Evolutionary conservation across 2,329 filamentous ascomycete genomes (phyloP).

Genomic region (Cryphonectria radicalis): DNA sequence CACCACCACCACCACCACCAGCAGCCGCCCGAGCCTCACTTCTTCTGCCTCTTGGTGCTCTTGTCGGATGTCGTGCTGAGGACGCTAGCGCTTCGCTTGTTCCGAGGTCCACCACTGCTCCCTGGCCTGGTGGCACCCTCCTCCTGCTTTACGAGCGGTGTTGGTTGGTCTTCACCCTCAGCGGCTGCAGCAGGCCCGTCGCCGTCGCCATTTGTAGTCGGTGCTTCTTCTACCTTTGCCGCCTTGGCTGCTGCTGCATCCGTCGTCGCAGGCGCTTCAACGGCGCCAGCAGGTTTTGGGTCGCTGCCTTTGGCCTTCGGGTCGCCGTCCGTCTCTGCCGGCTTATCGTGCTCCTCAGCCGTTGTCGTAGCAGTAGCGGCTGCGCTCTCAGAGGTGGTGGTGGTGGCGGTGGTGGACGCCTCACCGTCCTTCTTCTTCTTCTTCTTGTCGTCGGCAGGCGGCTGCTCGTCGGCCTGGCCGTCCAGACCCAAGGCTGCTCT

Average conservation of each 20-base stretch:
- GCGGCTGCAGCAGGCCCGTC: constrained; percentile 8
- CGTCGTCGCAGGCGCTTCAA: constrained; percentile 3
- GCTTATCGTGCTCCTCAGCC: constrained; percentile 15
- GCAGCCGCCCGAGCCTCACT: constrained; percentile 41
- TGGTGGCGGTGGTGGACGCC: constrained; percentile 17
- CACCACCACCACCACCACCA: neutral
- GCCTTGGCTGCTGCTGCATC: constrained; percentile 15
- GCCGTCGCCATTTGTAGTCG: constrained; percentile 11
- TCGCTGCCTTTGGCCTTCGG: constrained; percentile 29
- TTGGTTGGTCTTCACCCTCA: constrained; percentile 25
- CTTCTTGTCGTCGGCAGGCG: constrained; percentile 21
- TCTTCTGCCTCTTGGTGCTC: constrained; percentile 62
- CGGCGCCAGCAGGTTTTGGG: constrained; percentile 17
- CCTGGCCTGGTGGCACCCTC: constrained; percentile 38
- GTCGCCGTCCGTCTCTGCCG: constrained; percentile 17
- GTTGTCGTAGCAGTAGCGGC: neutral
- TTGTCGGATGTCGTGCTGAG: constrained; percentile 72
- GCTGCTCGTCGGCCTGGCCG: constrained; percentile 27
- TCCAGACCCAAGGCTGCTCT: constrained; percentile 31
- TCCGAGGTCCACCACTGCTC: constrained; percentile 46
- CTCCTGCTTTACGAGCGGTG: constrained; percentile 35
- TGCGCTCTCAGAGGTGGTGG: constrained; percentile 21
- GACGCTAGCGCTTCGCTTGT: constrained; percentile 84
- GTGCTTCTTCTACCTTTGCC: constrained; percentile 24
- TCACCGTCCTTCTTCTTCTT: constrained; percentile 15